Base-by-base conservation (phyloP, 345 rosid species). In the Garcia nutans region DNA sequence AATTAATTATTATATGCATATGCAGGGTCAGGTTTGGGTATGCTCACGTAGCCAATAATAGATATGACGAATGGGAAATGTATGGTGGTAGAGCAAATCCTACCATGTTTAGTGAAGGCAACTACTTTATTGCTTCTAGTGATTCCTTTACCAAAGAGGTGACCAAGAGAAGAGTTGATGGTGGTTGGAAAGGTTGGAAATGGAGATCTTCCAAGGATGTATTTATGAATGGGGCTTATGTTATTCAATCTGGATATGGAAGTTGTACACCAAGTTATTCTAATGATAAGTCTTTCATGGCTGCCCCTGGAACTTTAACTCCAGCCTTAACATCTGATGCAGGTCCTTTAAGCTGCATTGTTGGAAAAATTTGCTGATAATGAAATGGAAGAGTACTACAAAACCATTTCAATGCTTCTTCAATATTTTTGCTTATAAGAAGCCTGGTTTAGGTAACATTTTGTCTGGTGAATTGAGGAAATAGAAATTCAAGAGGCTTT, bases 241-340 rank as follows among this genome's bases (percentile, higher is more conserved):
- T 80, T 72, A 66, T 80, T 5, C 79, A 66, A n/a, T 76, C 83
- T 10, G 83, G 80, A 8, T 76, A 80, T 66, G 83, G 83, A 68
- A 76, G 74, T n/a, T 72, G 80, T 17, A 24, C 54, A 0, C 77
- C 83, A 28, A n/a, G 6, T 41, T 80, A 76, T 44, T 59, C 77
- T 0, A 1, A 3, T 10, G 8, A 55, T 6, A 77, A 80, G n/a
- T 37, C 74, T 0, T 80, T 76, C 1, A 4, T 24, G 1, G 83
- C 68, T 20, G 65, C 83, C 10, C 62, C 74, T 2, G 83, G 77
- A 26, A 2, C 80, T 12, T 23, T 68, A 72, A 70, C 6, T 68
- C 77, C 77, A 22, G 44, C 74, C 54, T 56, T 80, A n/a, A 80
- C 83, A 26, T 67, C 80, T 37, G 44, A 61, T 11, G 77, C 83